A percentile compares a stretch with the other conserved stretches of the same genome.
These are phyloP conservation scores for Diaporthe citri DNA, from an alignment of 2,329 filamentous ascomycete species.

Conservation along the genomic window DNA sequence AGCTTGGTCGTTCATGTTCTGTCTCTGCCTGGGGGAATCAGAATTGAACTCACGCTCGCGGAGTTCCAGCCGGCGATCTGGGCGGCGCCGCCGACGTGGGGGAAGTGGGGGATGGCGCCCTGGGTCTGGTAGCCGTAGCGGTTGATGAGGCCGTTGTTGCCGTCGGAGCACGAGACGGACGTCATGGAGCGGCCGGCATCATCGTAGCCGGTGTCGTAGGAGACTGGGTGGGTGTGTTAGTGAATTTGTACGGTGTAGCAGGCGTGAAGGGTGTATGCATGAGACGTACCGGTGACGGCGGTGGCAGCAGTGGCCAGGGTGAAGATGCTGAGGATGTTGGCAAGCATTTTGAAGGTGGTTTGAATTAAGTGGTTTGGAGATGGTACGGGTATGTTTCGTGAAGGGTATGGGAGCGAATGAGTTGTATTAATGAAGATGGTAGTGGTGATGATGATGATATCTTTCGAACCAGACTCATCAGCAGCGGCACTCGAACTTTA, in stretches of 20 bases:
- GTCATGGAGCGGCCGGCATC: constrained; percentile 66
- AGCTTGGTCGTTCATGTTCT: not conserved
- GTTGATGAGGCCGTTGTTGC: constrained; percentile 74
- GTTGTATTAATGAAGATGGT: constrained; percentile 8
- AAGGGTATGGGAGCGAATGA: not conserved
- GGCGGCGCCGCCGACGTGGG: constrained; percentile 67
- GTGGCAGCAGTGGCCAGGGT: constrained; percentile 45
- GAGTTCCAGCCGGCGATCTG: constrained; percentile 70
- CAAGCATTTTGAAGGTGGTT: constrained; percentile 41
- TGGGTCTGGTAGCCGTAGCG: constrained; percentile 71
- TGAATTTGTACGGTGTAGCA: not conserved
- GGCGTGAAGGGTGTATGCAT: not conserved
- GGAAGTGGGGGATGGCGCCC: constrained; percentile 63
- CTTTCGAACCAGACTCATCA: not conserved
- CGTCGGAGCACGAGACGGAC: constrained; percentile 75
- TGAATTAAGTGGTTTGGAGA: not conserved
- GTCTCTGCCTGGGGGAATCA: no score
- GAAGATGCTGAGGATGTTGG: constrained; percentile 45
- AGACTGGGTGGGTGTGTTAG: constrained; percentile 61
- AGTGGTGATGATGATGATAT: constrained; percentile 24
- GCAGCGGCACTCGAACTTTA: constrained; percentile 10
- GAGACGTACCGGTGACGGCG: constrained; percentile 44
- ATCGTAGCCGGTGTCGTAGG: constrained; percentile 81
- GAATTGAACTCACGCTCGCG: constrained; percentile 51
- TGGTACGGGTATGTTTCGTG: not conserved